Evolutionary conservation across 2,329 filamentous ascomycete species (phyloP).

Genomic region (Thyridium curvatum): DNA sequence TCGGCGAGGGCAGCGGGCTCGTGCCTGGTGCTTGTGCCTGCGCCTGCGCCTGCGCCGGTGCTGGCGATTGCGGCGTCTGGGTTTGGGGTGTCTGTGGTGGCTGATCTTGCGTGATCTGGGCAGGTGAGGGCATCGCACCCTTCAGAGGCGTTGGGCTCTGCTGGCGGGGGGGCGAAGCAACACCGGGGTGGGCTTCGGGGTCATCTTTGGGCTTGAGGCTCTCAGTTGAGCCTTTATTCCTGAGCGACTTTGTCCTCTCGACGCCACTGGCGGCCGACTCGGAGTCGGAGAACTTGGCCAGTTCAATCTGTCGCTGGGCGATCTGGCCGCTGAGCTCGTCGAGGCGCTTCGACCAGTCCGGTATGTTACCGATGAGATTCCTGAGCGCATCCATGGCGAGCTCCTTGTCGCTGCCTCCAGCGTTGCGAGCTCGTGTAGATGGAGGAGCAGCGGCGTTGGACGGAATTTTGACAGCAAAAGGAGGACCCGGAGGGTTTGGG

Average conservation of each 20-base stretch:
- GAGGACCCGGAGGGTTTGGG: neutral
- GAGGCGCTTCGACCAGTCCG: constrained; percentile 53
- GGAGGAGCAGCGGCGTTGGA: neutral
- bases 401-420: constrained; percentile 15
- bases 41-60: neutral
- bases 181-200: constrained; percentile 5
- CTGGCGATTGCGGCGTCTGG: constrained; percentile 1
- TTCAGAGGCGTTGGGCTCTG: neutral
- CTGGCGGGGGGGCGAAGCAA: neutral
- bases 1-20: no score
- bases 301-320: constrained; percentile 52
- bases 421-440: no score
- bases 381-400: constrained; percentile 49
- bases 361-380: constrained; percentile 48
- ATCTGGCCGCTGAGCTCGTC: constrained; percentile 57
- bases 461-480: neutral
- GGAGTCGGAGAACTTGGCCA: constrained; percentile 33
- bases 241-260: constrained; percentile 15
- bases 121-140: no score
- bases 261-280: constrained; percentile 3
- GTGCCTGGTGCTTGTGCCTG: neutral
- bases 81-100: no score
- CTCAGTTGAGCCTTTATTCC: constrained; percentile 18
- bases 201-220: constrained; percentile 16
- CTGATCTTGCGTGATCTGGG: neutral